Percentiles rank a stretch among this genome's conserved stretches.
phyloP scores from a whole-genome alignment of 768 basidiomycete species.

The Boletellus emodensis region DNA sequence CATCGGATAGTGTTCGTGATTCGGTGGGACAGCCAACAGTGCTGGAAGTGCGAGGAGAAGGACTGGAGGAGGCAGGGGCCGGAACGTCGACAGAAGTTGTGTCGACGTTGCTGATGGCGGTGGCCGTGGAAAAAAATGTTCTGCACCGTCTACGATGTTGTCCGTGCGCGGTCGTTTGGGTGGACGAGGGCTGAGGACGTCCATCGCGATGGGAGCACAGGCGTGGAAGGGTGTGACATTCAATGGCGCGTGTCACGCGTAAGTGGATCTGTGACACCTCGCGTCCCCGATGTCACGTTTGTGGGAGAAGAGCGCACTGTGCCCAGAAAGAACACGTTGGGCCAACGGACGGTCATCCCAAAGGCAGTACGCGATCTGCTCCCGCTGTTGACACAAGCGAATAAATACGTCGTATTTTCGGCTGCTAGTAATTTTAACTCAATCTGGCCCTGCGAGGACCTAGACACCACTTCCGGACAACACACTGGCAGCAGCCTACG shows the following conservation, averaged over 20 bases:
- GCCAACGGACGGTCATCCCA: no score
- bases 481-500: no score
- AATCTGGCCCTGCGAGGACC: no score
- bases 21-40: slow-evolving; percentile 61
- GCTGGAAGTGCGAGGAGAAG: slow-evolving; percentile 61
- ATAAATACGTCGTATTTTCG: no score
- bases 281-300: slow-evolving; percentile 17
- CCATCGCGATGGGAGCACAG: slow-evolving; percentile 17
- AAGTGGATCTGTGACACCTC: slow-evolving; percentile 27
- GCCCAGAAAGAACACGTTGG: no score
- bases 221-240: slow-evolving; percentile 10
- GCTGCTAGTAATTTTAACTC: no score
- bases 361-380: no score
- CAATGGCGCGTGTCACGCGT: slow-evolving; percentile 24
- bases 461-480: no score
- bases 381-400: no score
- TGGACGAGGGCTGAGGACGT: slow-evolving; percentile 31
- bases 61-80: slow-evolving; percentile 38
- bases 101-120: neutral
- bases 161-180: slow-evolving; percentile 32
- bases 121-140: neutral
- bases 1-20: slow-evolving; percentile 48
- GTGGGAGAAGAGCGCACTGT: neutral
- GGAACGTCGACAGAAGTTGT: slow-evolving; percentile 14
- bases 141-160: neutral